Evolutionary conservation across 169 alveolate species (phyloP).

Genomic region (Cryptosporidium andersoni): DNA sequence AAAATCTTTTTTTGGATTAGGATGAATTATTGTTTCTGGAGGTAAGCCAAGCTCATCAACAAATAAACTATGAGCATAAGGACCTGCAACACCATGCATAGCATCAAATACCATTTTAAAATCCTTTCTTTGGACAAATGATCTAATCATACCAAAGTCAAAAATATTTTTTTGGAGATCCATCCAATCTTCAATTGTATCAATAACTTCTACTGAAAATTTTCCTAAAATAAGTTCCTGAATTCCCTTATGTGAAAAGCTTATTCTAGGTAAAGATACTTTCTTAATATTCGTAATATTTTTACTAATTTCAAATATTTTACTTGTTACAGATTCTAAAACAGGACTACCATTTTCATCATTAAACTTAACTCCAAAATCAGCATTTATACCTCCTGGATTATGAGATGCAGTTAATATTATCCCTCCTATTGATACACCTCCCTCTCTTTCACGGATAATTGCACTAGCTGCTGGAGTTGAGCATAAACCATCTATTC

Average conservation of each 20-base stretch:
- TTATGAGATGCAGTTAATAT: conserved; percentile 94
- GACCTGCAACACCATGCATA: conserved; percentile 92
- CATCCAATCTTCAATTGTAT: conserved; percentile 84
- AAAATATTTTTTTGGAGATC: conserved; percentile 83
- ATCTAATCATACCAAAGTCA: conserved; percentile 84
- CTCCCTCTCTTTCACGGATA: conserved; percentile 84
- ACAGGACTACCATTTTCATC: conserved; percentile 92
- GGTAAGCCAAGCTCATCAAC: conserved; percentile 83
- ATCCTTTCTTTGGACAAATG: conserved; percentile 80
- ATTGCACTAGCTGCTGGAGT: conserved; percentile 92
- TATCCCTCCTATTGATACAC: conserved; percentile 88
- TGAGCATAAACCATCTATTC: conserved; percentile 88
- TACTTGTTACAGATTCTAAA: conserved; percentile 82
- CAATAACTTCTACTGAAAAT: conserved; percentile 84
- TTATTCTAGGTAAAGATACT: conserved; percentile 67
- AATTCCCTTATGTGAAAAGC: conserved; percentile 50
- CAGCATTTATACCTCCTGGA: conserved; percentile 94
- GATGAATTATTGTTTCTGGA: conserved; percentile 70
- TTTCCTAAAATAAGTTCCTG: conserved; percentile 44
- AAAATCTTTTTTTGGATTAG: conserved; percentile 75
- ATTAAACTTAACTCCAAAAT: conserved; percentile 93
- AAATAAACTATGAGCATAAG: conserved; percentile 87
- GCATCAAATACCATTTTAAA: conserved; percentile 89
- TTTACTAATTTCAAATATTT: conserved; percentile 78
- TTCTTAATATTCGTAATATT: conserved; percentile 72